Evolutionary conservation across 805 yeast species (phyloP), one percentile per base, ranked within the genome.

Genomic region (Pichia sporocuriosa): DNA sequence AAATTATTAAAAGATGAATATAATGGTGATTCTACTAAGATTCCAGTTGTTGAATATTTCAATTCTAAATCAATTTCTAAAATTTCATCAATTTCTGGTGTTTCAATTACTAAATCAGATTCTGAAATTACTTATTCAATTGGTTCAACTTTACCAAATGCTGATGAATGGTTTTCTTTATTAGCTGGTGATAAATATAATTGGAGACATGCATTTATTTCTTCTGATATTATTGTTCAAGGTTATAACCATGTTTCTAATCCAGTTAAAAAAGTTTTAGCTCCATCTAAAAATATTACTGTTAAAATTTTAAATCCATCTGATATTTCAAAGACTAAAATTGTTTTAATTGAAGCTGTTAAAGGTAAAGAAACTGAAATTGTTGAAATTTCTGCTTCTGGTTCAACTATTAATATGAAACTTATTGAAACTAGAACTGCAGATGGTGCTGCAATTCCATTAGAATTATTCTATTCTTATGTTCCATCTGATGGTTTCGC

Each of bases 191-290:
- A 73, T 40, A 59, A 71, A 46, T 76, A 77, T 57, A 77, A 75
- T 63, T 93, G 99, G 99, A 79, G 95, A 67, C 84, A 82, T 55
- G 97, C 97, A 25, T 79, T 93, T 64, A 70, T 93, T 50, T 70
- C 89, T 20, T 73, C 90, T 51, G 72, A 77, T 42, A 79, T 85
- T 62, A 70, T 86, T 58, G 93, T 88, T 45, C 97, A 93, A 69
- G 95, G 85, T 43, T 70, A 77, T 51, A 78, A 81, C 67, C 89
- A 82, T 56, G 81, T 78, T 49, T 59, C 77, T 31, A 93, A 89
- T 66, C 86, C 97, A 24, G 74, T 81, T 39, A 84, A 77, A 57
- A 79, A 81, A 50, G 81, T 93, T 29, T 77, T 93, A 57, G 75
- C 83, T 35, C 97, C 98, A 45, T 61, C 70, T 40, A 67, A 74